A percentile compares a stretch with the other conserved stretches of the same genome.
phyloP scores from a whole-genome alignment of 768 basidiomycete genomes.

The Lactarius trivialis region DNA sequence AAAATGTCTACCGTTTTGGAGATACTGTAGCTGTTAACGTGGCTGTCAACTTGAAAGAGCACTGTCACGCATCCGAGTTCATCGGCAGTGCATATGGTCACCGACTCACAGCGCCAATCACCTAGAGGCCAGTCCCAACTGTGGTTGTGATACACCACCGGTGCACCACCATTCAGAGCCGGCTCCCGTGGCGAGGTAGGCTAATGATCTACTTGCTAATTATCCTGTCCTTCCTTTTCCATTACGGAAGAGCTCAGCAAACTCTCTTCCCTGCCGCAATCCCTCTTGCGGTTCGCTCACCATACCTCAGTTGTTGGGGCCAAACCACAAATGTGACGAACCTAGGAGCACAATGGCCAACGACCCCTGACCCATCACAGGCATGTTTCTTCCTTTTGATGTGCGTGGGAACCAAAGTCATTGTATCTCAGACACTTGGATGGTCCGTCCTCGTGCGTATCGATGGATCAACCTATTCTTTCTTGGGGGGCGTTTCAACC shows the following conservation, averaged over 20 bases:
- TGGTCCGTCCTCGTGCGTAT: slow-evolving; percentile 17
- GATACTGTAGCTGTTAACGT: too few relatives aligned
- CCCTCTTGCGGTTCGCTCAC: slow-evolving; percentile 28
- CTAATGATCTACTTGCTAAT: not conserved
- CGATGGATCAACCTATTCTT: slow-evolving; percentile 21
- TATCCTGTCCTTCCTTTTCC: not conserved
- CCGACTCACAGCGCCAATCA: too few relatives aligned
- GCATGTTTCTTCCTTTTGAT: not conserved
- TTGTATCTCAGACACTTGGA: slow-evolving; percentile 9
- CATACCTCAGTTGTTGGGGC: slow-evolving; percentile 26
- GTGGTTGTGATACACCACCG: too few relatives aligned
- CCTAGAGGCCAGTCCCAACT: too few relatives aligned
- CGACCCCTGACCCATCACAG: slow-evolving; percentile 1
- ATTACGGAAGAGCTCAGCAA: slow-evolving; percentile 3
- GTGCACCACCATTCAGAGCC: too few relatives aligned
- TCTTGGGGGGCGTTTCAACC: slow-evolving; percentile 14
- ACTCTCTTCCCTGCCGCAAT: slow-evolving; percentile 24
- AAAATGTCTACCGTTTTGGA: too few relatives aligned
- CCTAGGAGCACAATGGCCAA: slow-evolving; percentile 21
- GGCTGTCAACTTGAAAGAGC: too few relatives aligned
- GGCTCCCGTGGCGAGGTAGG: not conserved
- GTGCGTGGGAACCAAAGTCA: not conserved
- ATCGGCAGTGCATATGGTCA: too few relatives aligned
- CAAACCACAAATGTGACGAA: not conserved
- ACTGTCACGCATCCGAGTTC: too few relatives aligned